A percentile compares a stretch with the other conserved stretches of the same genome.
phyloP scores from a whole-genome alignment of 2,329 filamentous ascomycete species.

The Colletotrichum sp. region DNA sequence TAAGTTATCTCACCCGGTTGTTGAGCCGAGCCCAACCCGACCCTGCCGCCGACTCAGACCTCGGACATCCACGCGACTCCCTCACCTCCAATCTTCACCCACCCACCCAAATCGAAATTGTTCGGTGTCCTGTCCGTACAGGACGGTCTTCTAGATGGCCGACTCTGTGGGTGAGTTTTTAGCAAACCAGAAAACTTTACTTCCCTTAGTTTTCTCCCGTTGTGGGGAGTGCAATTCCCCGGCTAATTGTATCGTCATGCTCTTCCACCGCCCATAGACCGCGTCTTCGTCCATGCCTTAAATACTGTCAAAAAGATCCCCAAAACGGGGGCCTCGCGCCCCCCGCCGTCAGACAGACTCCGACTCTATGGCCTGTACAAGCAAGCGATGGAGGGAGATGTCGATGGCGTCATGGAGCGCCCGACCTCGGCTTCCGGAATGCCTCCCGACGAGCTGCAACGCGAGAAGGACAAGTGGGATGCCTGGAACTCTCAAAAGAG shows the following conservation, averaged over 20 bases:
- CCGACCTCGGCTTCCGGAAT: conserved; percentile 60
- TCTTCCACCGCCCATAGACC: conserved; percentile 62
- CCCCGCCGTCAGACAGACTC: conserved; percentile 83
- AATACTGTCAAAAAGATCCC: conserved; percentile 98
- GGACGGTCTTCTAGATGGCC: conserved; percentile 33
- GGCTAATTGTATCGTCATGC: conserved; percentile 18
- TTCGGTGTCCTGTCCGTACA: background rate
- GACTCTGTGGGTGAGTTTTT: conserved; percentile 42
- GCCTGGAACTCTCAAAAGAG: conserved; percentile 91
- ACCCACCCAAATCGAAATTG: background rate
- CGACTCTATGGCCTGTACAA: conserved; percentile 98
- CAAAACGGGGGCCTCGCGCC: conserved; percentile 88
- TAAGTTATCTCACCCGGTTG: conserved; percentile 4
- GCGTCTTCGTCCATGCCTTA: conserved; percentile 98
- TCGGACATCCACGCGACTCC: conserved; percentile 5
- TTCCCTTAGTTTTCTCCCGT: conserved; percentile 2
- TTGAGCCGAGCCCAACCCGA: conserved; percentile 10
- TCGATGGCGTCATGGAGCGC: conserved; percentile 90
- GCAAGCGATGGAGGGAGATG: conserved; percentile 98
- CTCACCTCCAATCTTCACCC: background rate
- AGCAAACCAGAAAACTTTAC: conserved; percentile 11
- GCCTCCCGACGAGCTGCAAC: conserved; percentile 57
- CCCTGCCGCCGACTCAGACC: conserved; percentile 9
- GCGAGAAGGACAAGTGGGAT: conserved; percentile 80
- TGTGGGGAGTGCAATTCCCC: conserved; percentile 25